phyloP scores from a whole-genome alignment of 306 rosid species.

The Cicer yamashitae region DNA sequence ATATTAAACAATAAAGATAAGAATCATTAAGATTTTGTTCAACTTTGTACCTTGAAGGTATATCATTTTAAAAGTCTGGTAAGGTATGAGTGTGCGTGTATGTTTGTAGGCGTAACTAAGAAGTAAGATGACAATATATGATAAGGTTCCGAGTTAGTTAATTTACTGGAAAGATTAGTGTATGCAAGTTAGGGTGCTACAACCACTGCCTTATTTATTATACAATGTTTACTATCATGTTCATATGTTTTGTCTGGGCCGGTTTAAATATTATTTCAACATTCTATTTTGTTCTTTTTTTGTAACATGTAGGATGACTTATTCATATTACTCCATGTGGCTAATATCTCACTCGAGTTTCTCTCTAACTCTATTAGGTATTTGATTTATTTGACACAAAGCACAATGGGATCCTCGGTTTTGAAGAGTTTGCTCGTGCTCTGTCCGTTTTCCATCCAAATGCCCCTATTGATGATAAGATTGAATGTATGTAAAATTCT shows the following conservation, averaged over 20 bases:
- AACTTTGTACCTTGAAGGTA: neutral
- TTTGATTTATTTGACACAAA: constrained; percentile 95
- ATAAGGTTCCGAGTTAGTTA: neutral
- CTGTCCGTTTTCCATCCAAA: constrained; percentile 96
- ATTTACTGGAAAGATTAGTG: neutral
- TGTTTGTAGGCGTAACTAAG: constrained; percentile 3
- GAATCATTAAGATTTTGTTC: neutral
- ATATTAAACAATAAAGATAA: neutral
- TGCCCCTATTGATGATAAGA: constrained; percentile 93
- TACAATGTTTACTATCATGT: neutral
- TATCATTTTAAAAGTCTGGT: neutral
- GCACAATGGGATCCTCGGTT: constrained; percentile 97
- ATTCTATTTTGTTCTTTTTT: constrained; percentile 18
- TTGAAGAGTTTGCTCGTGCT: constrained; percentile 98
- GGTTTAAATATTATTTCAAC: neutral
- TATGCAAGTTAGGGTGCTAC: constrained; percentile 11
- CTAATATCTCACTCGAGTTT: constrained; percentile 40
- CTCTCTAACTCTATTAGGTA: constrained; percentile 53
- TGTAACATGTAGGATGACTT: constrained; percentile 14
- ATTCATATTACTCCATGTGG: constrained; percentile 34
- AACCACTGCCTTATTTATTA: constrained; percentile 17
- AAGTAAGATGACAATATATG: neutral
- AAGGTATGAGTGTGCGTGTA: neutral
- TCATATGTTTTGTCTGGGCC: neutral
- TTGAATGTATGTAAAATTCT: constrained; percentile 67